These are phyloP conservation scores for Leersia perrieri DNA, from an alignment of 176 grass and related monocot species.

Conservation along the genomic window DNA sequence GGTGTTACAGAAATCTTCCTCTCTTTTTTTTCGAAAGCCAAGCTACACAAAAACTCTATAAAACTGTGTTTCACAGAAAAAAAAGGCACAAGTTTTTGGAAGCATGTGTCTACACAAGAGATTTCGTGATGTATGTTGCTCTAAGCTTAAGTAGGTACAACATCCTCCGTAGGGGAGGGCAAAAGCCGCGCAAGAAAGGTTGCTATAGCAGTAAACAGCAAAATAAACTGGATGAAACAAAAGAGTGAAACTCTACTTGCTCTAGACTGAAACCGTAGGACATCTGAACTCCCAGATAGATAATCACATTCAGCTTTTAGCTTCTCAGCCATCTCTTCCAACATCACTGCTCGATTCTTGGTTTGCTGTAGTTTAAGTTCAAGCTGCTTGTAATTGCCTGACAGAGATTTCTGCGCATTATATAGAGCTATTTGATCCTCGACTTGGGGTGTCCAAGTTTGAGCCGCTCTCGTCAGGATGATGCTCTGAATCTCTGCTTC, in stretches of 20 bases:
- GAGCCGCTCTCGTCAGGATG: constrained; percentile 47
- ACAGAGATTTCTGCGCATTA: constrained; percentile 47
- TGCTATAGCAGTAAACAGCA: constrained; percentile 46
- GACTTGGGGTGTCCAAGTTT: constrained; percentile 21
- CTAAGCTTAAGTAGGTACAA: constrained; percentile 67
- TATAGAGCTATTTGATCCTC: constrained; percentile 51
- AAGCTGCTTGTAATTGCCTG: constrained; percentile 43
- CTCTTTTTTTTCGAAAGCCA: background rate
- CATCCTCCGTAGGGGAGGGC: constrained; percentile 40
- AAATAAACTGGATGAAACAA: constrained; percentile 59
- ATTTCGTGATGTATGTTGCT: background rate
- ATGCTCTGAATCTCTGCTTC: constrained; percentile 58
- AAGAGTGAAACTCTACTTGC: constrained; percentile 47
- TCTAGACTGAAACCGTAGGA: constrained; percentile 52
- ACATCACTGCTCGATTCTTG: constrained; percentile 35
- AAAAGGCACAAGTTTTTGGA: background rate
- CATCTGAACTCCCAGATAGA: constrained; percentile 38
- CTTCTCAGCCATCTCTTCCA: constrained; percentile 52
- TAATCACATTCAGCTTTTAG: constrained; percentile 40
- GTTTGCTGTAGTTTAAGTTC: constrained; percentile 31
- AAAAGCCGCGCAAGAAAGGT: constrained; percentile 53
- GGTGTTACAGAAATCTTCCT: background rate
- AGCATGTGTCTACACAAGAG: constrained; percentile 20
- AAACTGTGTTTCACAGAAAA: too few species aligned
- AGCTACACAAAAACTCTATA: background rate